Evolutionary conservation across 2,329 filamentous ascomycete species (phyloP).

Genomic region (Parastagonospora avenae): DNA sequence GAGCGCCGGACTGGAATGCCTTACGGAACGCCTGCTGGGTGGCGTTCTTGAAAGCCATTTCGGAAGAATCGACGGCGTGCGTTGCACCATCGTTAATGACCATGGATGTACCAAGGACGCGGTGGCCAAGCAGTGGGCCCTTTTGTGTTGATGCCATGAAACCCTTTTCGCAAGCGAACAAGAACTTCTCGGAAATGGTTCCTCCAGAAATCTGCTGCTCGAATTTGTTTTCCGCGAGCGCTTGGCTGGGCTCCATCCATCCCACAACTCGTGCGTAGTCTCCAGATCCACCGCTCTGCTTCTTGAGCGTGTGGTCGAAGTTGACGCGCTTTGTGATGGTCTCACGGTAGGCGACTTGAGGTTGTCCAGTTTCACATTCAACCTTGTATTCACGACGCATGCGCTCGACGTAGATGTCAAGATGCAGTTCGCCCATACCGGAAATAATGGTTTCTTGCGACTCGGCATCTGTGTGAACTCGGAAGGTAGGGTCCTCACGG

Average conservation of each 20-base stretch:
- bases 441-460: constrained; percentile 97
- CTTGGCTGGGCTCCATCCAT: constrained; percentile 83
- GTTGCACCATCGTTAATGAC: constrained; percentile 95
- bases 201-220: constrained; percentile 87
- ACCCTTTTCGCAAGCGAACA: constrained; percentile 93
- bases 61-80: constrained; percentile 96
- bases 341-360: constrained; percentile 96
- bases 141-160: constrained; percentile 83
- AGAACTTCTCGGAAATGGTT: constrained; percentile 91
- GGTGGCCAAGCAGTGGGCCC: constrained; percentile 90
- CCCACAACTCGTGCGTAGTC: constrained; percentile 93
- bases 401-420: constrained; percentile 97
- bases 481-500: constrained; percentile 96
- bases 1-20: constrained; percentile 79
- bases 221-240: constrained; percentile 77
- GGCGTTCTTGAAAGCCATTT: constrained; percentile 93
- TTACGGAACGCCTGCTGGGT: constrained; percentile 97
- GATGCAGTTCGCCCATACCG: constrained; percentile 95
- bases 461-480: constrained; percentile 88
- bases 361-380: constrained; percentile 93
- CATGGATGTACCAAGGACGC: constrained; percentile 88
- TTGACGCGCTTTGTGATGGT: constrained; percentile 80
- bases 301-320: constrained; percentile 93
- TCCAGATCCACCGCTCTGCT: constrained; percentile 93
- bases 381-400: constrained; percentile 97